Conservation (phyloP, 768 basidiomycete species). For the Psilocybe subaeruginosa region DNA sequence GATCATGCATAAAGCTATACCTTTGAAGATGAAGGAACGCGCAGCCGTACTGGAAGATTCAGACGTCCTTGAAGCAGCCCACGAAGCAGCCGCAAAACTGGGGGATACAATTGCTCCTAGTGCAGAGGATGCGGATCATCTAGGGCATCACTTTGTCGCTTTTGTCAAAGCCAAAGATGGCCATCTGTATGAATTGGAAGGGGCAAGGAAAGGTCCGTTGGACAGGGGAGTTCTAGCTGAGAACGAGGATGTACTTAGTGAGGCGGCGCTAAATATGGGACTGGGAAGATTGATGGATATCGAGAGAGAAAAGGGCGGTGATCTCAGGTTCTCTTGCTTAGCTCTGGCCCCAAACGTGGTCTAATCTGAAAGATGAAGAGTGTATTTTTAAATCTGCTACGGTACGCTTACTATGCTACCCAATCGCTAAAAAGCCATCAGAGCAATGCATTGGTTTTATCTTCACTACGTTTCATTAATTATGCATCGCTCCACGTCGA, state of each 20-base stretch:
- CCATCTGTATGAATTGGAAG: constrained; percentile 16
- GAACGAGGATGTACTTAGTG: constrained; percentile 14
- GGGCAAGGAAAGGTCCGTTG: constrained; percentile 11
- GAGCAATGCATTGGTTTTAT: too few relatives aligned
- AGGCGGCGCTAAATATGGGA: constrained; percentile 9
- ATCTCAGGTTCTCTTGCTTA: constrained; percentile 15
- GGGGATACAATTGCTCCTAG: constrained; percentile 9
- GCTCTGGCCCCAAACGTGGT: constrained; percentile 3
- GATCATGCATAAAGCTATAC: constrained; percentile 3
- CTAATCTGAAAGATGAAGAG: not conserved
- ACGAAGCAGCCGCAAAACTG: constrained; percentile 8
- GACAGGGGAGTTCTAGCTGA: constrained; percentile 10
- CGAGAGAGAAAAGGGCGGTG: constrained; percentile 8
- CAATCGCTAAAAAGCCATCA: too few relatives aligned
- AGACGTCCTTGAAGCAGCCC: constrained; percentile 4
- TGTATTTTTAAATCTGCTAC: too few relatives aligned
- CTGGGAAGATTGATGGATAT: constrained; percentile 11
- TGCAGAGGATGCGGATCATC: not conserved
- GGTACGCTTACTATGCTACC: too few relatives aligned
- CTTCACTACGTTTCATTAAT: too few relatives aligned
- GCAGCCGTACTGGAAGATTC: constrained; percentile 14
- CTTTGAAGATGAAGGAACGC: constrained; percentile 3
- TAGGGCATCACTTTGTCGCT: constrained; percentile 15
- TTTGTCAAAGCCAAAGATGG: constrained; percentile 16
- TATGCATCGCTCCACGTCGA: too few relatives aligned